Evolutionary conservation across 106 monocot genomes (phyloP).

Genomic region (Amphibolis antarctica): DNA sequence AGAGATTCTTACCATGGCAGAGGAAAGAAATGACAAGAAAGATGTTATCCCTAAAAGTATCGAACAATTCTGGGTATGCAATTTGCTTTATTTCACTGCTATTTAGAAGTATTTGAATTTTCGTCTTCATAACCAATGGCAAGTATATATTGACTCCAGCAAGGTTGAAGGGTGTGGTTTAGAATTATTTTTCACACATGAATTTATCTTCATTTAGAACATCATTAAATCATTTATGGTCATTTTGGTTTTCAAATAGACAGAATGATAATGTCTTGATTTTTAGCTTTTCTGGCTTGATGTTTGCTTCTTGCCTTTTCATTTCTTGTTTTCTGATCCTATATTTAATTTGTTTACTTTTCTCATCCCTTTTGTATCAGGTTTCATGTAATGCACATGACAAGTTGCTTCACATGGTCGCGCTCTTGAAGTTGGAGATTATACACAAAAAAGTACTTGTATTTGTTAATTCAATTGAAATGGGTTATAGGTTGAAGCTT

Average conservation of each 20-base stretch:
- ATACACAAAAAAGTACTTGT: conserved; percentile 79
- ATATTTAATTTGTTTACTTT: not conserved
- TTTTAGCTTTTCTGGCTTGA: not conserved
- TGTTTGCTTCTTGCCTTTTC: not conserved
- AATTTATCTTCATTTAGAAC: too few species aligned
- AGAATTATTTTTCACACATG: too few species aligned
- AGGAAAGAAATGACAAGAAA: conserved; percentile 40
- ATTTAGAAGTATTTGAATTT: not conserved
- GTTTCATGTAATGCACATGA: conserved; percentile 60
- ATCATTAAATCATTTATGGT: too few species aligned
- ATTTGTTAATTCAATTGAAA: conserved; percentile 93
- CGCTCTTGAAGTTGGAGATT: conserved; percentile 63
- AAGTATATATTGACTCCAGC: too few species aligned
- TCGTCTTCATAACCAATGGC: not conserved
- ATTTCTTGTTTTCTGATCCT: not conserved
- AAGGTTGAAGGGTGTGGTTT: too few species aligned
- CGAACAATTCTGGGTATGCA: conserved; percentile 64
- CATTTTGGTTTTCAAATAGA: too few species aligned
- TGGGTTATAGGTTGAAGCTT: conserved; percentile 60
- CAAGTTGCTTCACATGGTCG: conserved; percentile 69
- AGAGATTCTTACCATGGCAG: conserved; percentile 61
- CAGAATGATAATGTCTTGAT: too few species aligned
- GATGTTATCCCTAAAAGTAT: conserved; percentile 71
- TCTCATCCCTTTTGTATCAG: conserved; percentile 17
- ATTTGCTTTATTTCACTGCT: not conserved